These are phyloP conservation scores for Choiromyces venosus DNA, from an alignment of 495 filamentous ascomycete genomes.

Conservation along the genomic window DNA sequence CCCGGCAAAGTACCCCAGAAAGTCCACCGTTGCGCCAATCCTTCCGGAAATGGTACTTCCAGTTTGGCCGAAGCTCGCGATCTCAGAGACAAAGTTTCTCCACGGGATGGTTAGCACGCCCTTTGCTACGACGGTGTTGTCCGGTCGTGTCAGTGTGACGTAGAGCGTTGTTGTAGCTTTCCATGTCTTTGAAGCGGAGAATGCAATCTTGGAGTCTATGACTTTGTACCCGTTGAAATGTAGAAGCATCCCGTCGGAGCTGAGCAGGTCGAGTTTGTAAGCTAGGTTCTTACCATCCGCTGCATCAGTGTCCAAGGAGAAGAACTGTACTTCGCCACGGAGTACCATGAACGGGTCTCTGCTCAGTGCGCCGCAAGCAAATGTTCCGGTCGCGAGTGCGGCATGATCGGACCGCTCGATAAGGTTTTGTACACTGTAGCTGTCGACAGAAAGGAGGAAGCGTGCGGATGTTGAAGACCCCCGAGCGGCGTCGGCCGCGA, in stretches of 20 bases:
- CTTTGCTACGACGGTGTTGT: conserved; percentile 50
- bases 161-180: conserved; percentile 60
- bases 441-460: conserved; percentile 57
- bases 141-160: conserved; percentile 47
- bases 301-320: conserved; percentile 50
- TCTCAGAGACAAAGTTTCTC: conserved; percentile 54
- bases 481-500: conserved; percentile 52
- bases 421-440: conserved; percentile 47
- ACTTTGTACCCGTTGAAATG: conserved; percentile 60
- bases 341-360: conserved; percentile 58
- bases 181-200: conserved; percentile 55
- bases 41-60: conserved; percentile 43
- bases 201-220: conserved; percentile 55
- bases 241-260: conserved; percentile 49
- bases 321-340: conserved; percentile 55
- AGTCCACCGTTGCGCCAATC: conserved; percentile 46
- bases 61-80: conserved; percentile 52
- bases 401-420: conserved; percentile 49
- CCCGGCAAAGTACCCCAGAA: conserved; percentile 55
- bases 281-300: conserved; percentile 56
- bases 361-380: conserved; percentile 54
- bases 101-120: conserved; percentile 57
- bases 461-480: conserved; percentile 53
- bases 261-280: conserved; percentile 58
- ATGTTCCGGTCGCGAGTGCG: conserved; percentile 58